These are phyloP conservation scores for Candida pseudoglaebosa DNA, from an alignment of 805 yeast species.

Conservation along the genomic window DNA sequence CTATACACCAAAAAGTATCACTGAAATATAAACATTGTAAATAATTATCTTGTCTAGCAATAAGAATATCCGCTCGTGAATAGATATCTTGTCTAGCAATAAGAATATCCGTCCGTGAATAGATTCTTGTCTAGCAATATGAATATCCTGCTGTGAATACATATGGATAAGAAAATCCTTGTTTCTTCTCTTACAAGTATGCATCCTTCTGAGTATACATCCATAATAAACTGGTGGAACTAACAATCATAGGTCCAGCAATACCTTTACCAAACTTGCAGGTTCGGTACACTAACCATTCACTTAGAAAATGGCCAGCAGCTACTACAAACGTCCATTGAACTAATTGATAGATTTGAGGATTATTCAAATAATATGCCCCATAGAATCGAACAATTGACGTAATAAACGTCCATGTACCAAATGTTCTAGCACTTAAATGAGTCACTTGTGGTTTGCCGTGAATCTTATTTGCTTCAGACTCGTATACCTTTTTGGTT, in stretches of 20 bases:
- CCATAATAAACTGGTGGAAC: constrained; percentile 72
- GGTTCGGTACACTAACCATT: constrained; percentile 76
- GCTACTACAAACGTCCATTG: constrained; percentile 82
- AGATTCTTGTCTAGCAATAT: too few relatives aligned
- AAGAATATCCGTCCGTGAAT: too few relatives aligned
- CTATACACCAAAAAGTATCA: too few relatives aligned
- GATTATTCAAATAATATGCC: constrained; percentile 68
- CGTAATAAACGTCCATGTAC: constrained; percentile 94
- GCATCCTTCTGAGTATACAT: constrained; percentile 68
- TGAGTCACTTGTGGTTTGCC: constrained; percentile 31
- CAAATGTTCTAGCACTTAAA: constrained; percentile 93
- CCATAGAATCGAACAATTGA: constrained; percentile 83
- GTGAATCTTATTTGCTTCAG: constrained; percentile 30
- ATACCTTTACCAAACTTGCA: constrained; percentile 85
- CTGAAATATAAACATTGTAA: too few relatives aligned
- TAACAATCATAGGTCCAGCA: constrained; percentile 78
- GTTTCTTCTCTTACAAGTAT: constrained; percentile 32
- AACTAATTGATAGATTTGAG: constrained; percentile 72
- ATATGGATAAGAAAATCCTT: not conserved
- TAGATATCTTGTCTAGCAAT: too few relatives aligned
- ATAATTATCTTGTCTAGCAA: too few relatives aligned
- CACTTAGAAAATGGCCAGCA: constrained; percentile 74
- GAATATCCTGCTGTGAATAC: too few relatives aligned
- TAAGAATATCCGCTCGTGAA: too few relatives aligned
- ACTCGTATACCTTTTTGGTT: constrained; percentile 75